A percentile compares a stretch with the other conserved stretches of the same genome.
Conservation (phyloP, 2,329 filamentous ascomycete species). For the Ceratocystis huliohia region DNA sequence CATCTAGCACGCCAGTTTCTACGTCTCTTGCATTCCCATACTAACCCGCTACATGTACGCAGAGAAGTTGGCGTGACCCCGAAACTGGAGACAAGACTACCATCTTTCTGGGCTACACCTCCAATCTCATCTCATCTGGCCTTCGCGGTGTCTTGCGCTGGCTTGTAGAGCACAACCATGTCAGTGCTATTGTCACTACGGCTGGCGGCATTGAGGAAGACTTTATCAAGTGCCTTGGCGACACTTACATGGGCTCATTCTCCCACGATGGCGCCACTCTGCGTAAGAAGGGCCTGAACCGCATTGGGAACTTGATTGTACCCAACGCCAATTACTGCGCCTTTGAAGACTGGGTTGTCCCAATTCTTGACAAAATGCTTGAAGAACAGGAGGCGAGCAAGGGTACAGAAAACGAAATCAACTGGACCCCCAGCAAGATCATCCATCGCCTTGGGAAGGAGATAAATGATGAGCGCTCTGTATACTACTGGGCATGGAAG, state of each 20-base stretch:
- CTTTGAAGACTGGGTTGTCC: conserved; percentile 95
- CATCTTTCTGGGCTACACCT: conserved; percentile 95
- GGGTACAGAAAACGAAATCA: conserved; percentile 53
- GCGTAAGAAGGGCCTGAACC: conserved; percentile 76
- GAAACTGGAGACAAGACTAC: conserved; percentile 71
- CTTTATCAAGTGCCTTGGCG: conserved; percentile 92
- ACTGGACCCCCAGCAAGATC: conserved; percentile 90
- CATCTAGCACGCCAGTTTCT: not conserved
- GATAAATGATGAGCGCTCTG: conserved; percentile 81
- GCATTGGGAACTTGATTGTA: conserved; percentile 90
- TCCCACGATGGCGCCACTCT: conserved; percentile 62
- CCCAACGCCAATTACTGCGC: conserved; percentile 91
- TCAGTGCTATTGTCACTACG: conserved; percentile 87
- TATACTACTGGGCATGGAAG: conserved; percentile 96
- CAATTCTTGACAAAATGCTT: conserved; percentile 88
- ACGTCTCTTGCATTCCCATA: not conserved
- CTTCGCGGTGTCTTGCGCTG: conserved; percentile 84
- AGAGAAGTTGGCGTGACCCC: conserved; percentile 67
- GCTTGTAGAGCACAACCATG: conserved; percentile 81
- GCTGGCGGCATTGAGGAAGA: conserved; percentile 95
- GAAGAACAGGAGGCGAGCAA: conserved; percentile 79
- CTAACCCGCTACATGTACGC: conserved; percentile 15
- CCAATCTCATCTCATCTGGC: conserved; percentile 92
- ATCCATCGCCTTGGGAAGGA: conserved; percentile 83
- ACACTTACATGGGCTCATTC: conserved; percentile 87